Conservation (phyloP, 371 early-diverging fungal species). For the Saksenaea oblongispora region DNA sequence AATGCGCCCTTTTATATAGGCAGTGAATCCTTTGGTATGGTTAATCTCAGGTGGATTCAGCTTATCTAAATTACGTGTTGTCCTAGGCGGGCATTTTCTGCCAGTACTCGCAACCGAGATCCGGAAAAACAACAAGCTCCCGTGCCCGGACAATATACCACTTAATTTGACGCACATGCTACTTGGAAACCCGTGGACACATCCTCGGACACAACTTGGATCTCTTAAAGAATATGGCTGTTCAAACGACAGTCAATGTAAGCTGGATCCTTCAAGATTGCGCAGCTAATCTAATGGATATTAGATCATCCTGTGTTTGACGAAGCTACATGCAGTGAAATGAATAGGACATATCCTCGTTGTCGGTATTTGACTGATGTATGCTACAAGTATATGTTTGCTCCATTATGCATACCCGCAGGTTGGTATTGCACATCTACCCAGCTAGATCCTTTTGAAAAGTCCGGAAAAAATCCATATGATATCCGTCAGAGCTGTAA, state of each 20-base stretch:
- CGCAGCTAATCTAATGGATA: background rate
- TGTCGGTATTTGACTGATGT: conserved; percentile 68
- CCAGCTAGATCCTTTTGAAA: conserved; percentile 52
- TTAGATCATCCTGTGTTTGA: conserved; percentile 4
- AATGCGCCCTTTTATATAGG: conserved; percentile 43
- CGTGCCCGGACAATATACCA: background rate
- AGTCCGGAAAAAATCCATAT: conserved; percentile 67
- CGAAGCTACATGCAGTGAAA: conserved; percentile 59
- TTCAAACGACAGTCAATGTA: conserved; percentile 1
- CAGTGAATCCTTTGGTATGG: conserved; percentile 63
- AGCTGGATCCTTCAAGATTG: background rate
- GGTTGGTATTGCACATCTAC: conserved; percentile 74
- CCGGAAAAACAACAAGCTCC: conserved; percentile 12
- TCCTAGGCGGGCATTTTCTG: conserved; percentile 73
- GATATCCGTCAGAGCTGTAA: conserved; percentile 69
- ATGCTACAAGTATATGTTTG: conserved; percentile 73
- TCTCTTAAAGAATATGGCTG: background rate
- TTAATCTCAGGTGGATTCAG: background rate
- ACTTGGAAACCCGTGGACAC: background rate
- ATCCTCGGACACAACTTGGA: background rate
- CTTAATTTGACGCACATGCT: conserved; percentile 56
- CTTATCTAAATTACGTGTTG: background rate
- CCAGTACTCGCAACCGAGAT: conserved; percentile 77
- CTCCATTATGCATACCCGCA: conserved; percentile 78
- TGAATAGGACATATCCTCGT: conserved; percentile 63